These are phyloP conservation scores for Aspergillus sp. DNA, from an alignment of 2,329 filamentous ascomycete genomes.

Conservation along the genomic window DNA sequence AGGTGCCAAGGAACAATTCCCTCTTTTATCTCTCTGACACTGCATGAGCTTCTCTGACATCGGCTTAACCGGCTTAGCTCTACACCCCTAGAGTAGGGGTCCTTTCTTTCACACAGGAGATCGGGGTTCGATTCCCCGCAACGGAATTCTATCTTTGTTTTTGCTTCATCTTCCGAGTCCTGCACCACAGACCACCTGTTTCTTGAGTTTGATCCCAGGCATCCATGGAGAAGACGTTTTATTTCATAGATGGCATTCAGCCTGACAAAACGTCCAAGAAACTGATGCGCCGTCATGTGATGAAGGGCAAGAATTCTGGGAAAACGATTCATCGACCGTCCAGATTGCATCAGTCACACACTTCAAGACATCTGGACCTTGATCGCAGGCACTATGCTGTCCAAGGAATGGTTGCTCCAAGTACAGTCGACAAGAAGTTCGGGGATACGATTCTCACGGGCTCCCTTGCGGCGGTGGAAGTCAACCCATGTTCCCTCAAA, in stretches of 20 bases:
- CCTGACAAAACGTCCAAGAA: slow-evolving; percentile 1
- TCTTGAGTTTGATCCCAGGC: too few relatives aligned
- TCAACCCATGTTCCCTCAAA: slow-evolving; percentile 1
- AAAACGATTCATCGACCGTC: slow-evolving; percentile 11
- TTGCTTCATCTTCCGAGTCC: too few relatives aligned
- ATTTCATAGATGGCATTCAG: slow-evolving; percentile 5
- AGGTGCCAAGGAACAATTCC: too few relatives aligned
- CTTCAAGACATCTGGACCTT: neutral
- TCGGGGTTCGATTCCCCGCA: too few relatives aligned
- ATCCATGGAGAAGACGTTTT: slow-evolving; percentile 9
- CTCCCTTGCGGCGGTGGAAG: neutral
- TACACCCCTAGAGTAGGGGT: too few relatives aligned
- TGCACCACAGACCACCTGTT: too few relatives aligned
- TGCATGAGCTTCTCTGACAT: too few relatives aligned
- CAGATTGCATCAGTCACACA: neutral
- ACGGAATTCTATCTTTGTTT: too few relatives aligned
- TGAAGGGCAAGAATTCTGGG: slow-evolving; percentile 15
- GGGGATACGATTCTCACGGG: neutral
- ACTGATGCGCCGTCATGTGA: slow-evolving; percentile 12
- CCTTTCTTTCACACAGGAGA: too few relatives aligned
- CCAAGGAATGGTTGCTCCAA: neutral
- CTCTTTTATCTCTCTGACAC: too few relatives aligned
- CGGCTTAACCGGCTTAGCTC: too few relatives aligned
- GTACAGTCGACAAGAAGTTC: neutral
- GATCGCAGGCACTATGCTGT: neutral